phyloP scores from a whole-genome alignment of 768 basidiomycete genomes.

The Naganishia kalamii region DNA sequence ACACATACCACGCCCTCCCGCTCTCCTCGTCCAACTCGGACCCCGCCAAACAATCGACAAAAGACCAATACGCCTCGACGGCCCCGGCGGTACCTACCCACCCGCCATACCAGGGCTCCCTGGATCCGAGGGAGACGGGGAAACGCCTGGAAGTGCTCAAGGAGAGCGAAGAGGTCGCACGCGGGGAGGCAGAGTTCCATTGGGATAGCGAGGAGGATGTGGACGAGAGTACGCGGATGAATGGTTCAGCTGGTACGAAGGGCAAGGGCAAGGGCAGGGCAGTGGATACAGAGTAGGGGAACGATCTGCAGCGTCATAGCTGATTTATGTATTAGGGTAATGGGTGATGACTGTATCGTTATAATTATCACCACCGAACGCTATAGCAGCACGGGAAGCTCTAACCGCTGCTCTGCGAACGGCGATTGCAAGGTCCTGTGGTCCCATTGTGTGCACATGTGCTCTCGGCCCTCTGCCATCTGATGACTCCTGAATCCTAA shows the following conservation, averaged over 20 bases:
- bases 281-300: background rate
- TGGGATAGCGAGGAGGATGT: constrained; percentile 24
- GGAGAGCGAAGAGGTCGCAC: background rate
- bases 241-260: background rate
- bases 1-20: constrained; percentile 78
- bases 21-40: constrained; percentile 31
- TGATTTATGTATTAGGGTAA: too few relatives aligned
- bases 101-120: constrained; percentile 2
- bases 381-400: too few relatives aligned
- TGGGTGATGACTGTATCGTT: too few relatives aligned
- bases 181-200: constrained; percentile 11
- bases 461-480: too few relatives aligned
- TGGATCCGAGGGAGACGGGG: constrained; percentile 2
- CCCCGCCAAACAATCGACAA: background rate
- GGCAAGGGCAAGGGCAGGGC: constrained; percentile 3
- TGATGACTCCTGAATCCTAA: too few relatives aligned
- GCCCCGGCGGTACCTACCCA: constrained; percentile 10
- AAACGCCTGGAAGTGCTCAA: background rate
- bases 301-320: too few relatives aligned
- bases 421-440: too few relatives aligned
- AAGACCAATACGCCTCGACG: constrained; percentile 13
- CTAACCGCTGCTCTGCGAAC: too few relatives aligned
- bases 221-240: background rate
- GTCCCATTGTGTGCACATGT: too few relatives aligned
- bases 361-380: too few relatives aligned